These are phyloP conservation scores for Taphrina populina DNA, from an alignment of 1,139 yeast species.

Conservation along the genomic window DNA sequence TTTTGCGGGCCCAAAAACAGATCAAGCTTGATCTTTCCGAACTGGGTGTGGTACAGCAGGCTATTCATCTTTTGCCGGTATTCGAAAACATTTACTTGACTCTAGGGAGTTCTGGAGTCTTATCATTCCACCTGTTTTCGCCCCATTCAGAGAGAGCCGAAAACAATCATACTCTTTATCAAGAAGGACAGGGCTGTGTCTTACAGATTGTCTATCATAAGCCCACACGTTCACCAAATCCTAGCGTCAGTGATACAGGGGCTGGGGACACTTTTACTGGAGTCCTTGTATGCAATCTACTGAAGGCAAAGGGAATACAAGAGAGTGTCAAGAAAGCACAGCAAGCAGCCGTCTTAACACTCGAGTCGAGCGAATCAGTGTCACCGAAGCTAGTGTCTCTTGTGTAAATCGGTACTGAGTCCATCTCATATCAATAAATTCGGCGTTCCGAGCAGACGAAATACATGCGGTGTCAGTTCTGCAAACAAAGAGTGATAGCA, in stretches of 20 bases:
- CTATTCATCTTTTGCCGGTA: constrained; percentile 68
- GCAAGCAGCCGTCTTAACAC: constrained; percentile 18
- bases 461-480: too few relatives aligned
- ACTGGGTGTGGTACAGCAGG: constrained; percentile 64
- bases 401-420: too few relatives aligned
- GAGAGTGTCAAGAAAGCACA: constrained; percentile 10
- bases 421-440: too few relatives aligned
- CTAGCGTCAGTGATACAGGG: constrained; percentile 58
- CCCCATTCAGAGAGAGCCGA: constrained; percentile 36
- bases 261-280: constrained; percentile 71
- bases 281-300: constrained; percentile 47
- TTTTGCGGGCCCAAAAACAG: constrained; percentile 41
- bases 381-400: neutral
- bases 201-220: constrained; percentile 60
- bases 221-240: constrained; percentile 37
- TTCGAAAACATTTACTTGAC: constrained; percentile 68
- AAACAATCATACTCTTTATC: constrained; percentile 20
- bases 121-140: constrained; percentile 49
- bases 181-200: constrained; percentile 50
- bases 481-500: too few relatives aligned
- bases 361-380: constrained; percentile 3
- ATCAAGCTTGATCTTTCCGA: constrained; percentile 43
- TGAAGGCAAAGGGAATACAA: neutral
- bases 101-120: constrained; percentile 65
- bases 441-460: too few relatives aligned